These are phyloP conservation scores for Aspergillus wentii DNA, from an alignment of 495 filamentous ascomycete species.

Conservation along the genomic window DNA sequence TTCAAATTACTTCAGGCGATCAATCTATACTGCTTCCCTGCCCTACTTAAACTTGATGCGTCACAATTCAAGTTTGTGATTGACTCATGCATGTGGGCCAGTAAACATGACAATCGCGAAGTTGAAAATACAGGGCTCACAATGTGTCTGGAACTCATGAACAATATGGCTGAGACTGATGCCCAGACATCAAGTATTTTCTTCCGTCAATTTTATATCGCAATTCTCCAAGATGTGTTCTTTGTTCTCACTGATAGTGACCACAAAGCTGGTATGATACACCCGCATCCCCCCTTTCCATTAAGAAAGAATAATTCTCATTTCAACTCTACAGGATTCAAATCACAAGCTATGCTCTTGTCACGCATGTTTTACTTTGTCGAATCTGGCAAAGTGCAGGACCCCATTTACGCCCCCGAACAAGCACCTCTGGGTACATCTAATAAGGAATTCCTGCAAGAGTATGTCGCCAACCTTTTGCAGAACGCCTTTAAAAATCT, in stretches of 20 bases:
- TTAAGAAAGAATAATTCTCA: constrained; percentile 7
- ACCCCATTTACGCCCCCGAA: constrained; percentile 78
- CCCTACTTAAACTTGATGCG: constrained; percentile 87
- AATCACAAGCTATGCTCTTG: constrained; percentile 88
- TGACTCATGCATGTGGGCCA: constrained; percentile 98
- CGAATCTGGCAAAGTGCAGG: constrained; percentile 76
- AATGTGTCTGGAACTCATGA: constrained; percentile 98
- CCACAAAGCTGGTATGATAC: constrained; percentile 76
- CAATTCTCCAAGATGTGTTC: constrained; percentile 96
- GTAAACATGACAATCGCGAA: constrained; percentile 98
- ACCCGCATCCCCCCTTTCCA: neutral
- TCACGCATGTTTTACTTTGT: constrained; percentile 96
- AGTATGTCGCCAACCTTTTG: constrained; percentile 80
- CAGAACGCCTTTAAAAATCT: constrained; percentile 91
- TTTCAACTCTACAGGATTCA: constrained; percentile 69
- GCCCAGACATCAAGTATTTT: constrained; percentile 81
- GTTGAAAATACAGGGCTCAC: constrained; percentile 96
- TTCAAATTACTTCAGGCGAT: constrained; percentile 95
- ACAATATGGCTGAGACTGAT: constrained; percentile 93
- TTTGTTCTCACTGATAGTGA: constrained; percentile 97
- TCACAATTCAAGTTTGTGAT: constrained; percentile 99
- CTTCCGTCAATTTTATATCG: constrained; percentile 94
- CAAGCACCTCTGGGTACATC: constrained; percentile 77
- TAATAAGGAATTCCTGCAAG: constrained; percentile 84
- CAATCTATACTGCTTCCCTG: constrained; percentile 93